Conservation (phyloP, 1,139 yeast species). For the Kazachstania sp. region DNA sequence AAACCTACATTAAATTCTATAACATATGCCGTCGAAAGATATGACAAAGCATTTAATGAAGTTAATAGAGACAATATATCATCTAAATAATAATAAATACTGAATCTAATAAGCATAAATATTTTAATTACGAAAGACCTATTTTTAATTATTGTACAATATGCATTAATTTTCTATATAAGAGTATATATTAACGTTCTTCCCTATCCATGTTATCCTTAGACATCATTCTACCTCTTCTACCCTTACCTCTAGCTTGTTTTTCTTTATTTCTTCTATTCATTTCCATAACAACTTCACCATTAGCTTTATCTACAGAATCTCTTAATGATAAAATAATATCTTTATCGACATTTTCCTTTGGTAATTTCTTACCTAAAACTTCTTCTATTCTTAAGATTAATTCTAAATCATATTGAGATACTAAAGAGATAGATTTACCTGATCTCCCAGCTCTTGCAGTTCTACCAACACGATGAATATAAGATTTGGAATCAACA, state of each 20-base stretch:
- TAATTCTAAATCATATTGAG: slow-evolving; percentile 89
- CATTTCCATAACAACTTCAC: slow-evolving; percentile 81
- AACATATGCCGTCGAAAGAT: slow-evolving; percentile 23
- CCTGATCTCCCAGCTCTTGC: slow-evolving; percentile 98
- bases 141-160: not conserved
- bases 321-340: slow-evolving; percentile 73
- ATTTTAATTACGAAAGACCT: no score
- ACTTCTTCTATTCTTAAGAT: slow-evolving; percentile 84
- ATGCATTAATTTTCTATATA: not conserved
- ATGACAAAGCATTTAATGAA: slow-evolving; percentile 14
- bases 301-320: slow-evolving; percentile 85
- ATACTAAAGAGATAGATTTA: slow-evolving; percentile 80
- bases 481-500: slow-evolving; percentile 95
- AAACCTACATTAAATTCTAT: slow-evolving; percentile 23
- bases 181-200: slow-evolving; percentile 31
- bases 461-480: slow-evolving; percentile 96
- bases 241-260: slow-evolving; percentile 33
- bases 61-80: slow-evolving; percentile 4
- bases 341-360: slow-evolving; percentile 72
- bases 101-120: not conserved
- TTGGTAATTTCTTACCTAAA: slow-evolving; percentile 69
- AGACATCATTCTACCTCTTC: slow-evolving; percentile 30
- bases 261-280: slow-evolving; percentile 52
- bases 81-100: not conserved
- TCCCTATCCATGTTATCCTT: slow-evolving; percentile 42